Conservation (phyloP, 1,139 yeast species). For the Pneumocystis jirovecii region DNA sequence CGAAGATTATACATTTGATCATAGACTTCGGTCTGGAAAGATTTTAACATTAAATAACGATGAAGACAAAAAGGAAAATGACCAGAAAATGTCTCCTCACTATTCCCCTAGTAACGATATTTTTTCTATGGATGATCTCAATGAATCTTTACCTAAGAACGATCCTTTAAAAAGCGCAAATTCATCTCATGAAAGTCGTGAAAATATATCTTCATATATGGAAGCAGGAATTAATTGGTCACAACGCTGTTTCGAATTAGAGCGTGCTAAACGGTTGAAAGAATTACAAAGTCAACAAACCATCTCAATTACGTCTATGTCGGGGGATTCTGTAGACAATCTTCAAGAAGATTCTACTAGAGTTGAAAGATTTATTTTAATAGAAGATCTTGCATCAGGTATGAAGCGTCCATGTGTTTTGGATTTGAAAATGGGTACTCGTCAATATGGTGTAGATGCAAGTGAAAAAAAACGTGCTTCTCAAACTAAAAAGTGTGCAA, state of each 20-base stretch:
- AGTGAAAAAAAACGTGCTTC: conserved; percentile 53
- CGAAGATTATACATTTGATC: neutral
- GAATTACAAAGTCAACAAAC: conserved; percentile 2
- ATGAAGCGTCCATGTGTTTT: conserved; percentile 77
- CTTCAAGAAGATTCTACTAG: conserved; percentile 21
- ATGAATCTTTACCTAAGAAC: neutral
- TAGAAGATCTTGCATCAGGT: conserved; percentile 80
- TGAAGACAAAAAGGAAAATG: neutral
- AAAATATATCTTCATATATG: neutral
- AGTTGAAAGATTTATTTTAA: conserved; percentile 67
- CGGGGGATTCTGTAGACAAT: neutral
- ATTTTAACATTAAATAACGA: neutral
- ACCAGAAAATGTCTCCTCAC: neutral
- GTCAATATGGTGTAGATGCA: conserved; percentile 97
- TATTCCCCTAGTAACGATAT: conserved; percentile 11
- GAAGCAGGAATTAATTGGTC: conserved; percentile 3
- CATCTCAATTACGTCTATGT: neutral
- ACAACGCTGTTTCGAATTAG: conserved; percentile 6
- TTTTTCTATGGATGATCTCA: conserved; percentile 19
- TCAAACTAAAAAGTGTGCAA: conserved; percentile 65
- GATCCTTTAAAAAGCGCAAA: neutral
- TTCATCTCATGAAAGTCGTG: neutral
- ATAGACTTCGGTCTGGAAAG: neutral
- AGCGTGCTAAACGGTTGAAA: conserved; percentile 6
- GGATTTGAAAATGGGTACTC: conserved; percentile 94